These are phyloP conservation scores for Fagus sylvatica DNA, from an alignment of 306 rosid species.

Conservation along the genomic window DNA sequence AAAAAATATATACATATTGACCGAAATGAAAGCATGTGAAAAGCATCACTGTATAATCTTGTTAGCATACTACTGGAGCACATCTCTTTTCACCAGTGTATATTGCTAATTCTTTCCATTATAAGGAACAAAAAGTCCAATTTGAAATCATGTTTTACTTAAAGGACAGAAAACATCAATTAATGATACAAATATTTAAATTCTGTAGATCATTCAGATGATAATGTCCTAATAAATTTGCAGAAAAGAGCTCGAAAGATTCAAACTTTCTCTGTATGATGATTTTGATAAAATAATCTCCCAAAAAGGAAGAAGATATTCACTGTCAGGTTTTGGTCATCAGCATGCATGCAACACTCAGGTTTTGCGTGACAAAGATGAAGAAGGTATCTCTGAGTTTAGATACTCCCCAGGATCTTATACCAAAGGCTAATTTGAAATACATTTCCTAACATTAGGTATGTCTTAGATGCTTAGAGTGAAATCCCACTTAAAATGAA, in stretches of 20 bases:
- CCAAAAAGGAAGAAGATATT: not conserved
- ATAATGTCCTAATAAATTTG: not conserved
- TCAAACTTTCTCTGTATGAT: not conserved
- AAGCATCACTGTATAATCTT: not conserved
- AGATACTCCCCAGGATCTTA: not conserved
- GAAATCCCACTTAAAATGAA: not conserved
- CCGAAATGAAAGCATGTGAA: not conserved
- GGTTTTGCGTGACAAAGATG: not conserved
- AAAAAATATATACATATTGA: not conserved
- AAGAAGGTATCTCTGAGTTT: not conserved
- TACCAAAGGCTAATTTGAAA: not conserved
- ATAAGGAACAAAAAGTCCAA: not conserved
- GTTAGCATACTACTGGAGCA: not conserved
- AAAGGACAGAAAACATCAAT: not conserved
- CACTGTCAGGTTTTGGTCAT: not conserved
- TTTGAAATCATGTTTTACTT: not conserved
- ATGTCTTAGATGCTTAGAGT: not conserved
- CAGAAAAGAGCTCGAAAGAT: not conserved
- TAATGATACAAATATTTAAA: not conserved
- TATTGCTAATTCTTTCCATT: not conserved
- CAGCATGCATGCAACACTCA: not conserved
- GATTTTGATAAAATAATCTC: not conserved
- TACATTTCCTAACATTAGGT: not conserved
- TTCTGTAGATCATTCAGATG: not conserved
- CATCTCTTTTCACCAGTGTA: not conserved